A percentile compares a stretch with the other conserved stretches of the same genome.
These are phyloP conservation scores for Camelina hispida DNA, from an alignment of 345 rosid genomes.

Conservation along the genomic window DNA sequence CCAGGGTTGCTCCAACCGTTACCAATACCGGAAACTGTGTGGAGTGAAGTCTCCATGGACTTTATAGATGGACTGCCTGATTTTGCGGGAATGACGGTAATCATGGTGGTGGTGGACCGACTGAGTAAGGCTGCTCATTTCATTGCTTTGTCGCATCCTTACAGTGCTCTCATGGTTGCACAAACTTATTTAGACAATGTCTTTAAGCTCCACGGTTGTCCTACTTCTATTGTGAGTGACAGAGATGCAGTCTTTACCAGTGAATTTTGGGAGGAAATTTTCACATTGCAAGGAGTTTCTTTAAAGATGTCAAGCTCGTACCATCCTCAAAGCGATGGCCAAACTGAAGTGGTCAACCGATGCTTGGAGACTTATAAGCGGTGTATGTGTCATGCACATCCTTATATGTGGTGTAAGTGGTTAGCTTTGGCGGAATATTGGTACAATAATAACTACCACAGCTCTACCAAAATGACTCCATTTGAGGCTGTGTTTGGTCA, in stretches of 20 bases:
- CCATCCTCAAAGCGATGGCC: not conserved
- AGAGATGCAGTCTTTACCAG: rapidly evolving
- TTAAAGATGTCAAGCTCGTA: not conserved
- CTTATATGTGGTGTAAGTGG: no score
- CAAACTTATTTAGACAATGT: not conserved
- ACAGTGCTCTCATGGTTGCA: not conserved
- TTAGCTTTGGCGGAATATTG: no score
- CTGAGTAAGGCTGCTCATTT: not conserved
- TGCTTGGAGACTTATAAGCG: not conserved
- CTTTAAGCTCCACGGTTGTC: not conserved
- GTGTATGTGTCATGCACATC: not conserved
- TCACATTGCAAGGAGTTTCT: not conserved
- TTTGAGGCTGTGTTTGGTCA: no score
- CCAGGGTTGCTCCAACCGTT: not conserved
- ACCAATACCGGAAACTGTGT: not conserved
- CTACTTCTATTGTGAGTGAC: not conserved
- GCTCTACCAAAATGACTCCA: no score
- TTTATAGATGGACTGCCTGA: not conserved
- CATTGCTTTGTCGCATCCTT: not conserved
- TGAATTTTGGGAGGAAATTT: not conserved
- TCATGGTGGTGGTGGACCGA: no score
- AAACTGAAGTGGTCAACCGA: not conserved
- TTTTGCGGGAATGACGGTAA: not conserved
- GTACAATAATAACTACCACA: no score
- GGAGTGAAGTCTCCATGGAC: not conserved